Conservation (phyloP, 306 rosid genomes). For the Spatholobus suberectus region DNA sequence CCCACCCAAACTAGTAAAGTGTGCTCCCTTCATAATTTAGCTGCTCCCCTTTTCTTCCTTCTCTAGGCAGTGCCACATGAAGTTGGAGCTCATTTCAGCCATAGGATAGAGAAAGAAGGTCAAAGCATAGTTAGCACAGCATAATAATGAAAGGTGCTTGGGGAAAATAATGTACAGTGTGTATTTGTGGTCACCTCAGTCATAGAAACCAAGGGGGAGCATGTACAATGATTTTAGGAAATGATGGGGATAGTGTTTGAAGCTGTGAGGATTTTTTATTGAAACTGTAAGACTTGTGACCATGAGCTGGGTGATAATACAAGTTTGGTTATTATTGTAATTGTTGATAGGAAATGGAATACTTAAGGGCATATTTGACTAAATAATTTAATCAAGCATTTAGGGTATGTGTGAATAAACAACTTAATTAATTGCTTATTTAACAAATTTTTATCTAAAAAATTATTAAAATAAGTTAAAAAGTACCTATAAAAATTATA, state of each 20-base stretch:
- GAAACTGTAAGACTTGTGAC: neutral
- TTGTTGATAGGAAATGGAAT: neutral
- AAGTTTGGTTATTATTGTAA: neutral
- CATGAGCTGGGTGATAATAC: neutral
- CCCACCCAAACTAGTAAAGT: conserved; percentile 6
- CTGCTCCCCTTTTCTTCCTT: conserved; percentile 22
- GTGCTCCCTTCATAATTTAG: conserved; percentile 30
- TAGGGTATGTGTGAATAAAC: too few species aligned
- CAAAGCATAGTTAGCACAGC: neutral
- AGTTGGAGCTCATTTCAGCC: conserved; percentile 32
- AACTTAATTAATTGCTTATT: too few species aligned
- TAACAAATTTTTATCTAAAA: too few species aligned
- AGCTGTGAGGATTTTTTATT: neutral
- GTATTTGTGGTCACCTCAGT: conserved; percentile 4
- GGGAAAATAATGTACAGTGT: neutral
- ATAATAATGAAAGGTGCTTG: conserved; percentile 13
- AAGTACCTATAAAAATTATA: too few species aligned
- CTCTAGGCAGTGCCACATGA: conserved; percentile 14
- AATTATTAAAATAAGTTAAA: too few species aligned
- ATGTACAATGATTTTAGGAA: conserved; percentile 24
- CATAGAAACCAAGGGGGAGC: conserved; percentile 22
- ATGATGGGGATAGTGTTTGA: neutral
- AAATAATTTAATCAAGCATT: neutral
- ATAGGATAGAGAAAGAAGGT: conserved; percentile 6
- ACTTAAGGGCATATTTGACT: neutral